Base-by-base conservation (phyloP, 495 filamentous ascomycete species). In the Talaromyces wortmannii region DNA sequence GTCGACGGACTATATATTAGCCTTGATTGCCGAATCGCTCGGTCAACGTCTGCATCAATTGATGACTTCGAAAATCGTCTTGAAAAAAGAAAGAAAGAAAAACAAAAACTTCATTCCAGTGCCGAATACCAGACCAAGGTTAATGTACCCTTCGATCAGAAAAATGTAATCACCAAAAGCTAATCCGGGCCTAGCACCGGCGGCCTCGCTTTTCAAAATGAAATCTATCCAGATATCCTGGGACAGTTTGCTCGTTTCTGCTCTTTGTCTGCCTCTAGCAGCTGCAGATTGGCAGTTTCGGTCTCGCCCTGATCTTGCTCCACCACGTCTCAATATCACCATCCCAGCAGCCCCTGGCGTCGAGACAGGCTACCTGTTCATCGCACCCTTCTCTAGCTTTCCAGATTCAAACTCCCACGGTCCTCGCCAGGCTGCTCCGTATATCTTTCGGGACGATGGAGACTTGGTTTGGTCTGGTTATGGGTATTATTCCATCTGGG, bases 391-490 rank as follows among this genome's bases (percentile, higher is more conserved):
- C 55, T 69, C 78, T 7, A 77, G 78, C 5, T 75, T 64, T 49
- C 66, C 69, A 30, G 70, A 74, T 36, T 68, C 66, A 3, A 68
- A 69, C 65, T 58, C 72, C 48, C 78, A 81, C 47, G 79, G 80
- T 0, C 79, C 80, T 0, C 74, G 73, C 11, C 79, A 81, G 62
- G 73, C 78, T 29, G 78, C 67, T 1, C 78, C 78, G 30, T 83
- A 81, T 57, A 81, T 83, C 57, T 76, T 81, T 58, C 73, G 72
- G 6, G 73, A 78, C 59, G 66, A 78, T 46, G 78, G 79, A 16
- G 78, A 81, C 46, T 66, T 81, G 0, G 66, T 83, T 40, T 83
- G 78, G 79, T 80, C 77, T 18, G 78, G 78, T 7, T 82, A 79
- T 55, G 72, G 69, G 11, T 76, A 77, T 60, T 79, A 76, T 57